These are phyloP conservation scores for Vaccinium corymbosum DNA, from an alignment of 148 eudicot genomes.

Conservation along the genomic window DNA sequence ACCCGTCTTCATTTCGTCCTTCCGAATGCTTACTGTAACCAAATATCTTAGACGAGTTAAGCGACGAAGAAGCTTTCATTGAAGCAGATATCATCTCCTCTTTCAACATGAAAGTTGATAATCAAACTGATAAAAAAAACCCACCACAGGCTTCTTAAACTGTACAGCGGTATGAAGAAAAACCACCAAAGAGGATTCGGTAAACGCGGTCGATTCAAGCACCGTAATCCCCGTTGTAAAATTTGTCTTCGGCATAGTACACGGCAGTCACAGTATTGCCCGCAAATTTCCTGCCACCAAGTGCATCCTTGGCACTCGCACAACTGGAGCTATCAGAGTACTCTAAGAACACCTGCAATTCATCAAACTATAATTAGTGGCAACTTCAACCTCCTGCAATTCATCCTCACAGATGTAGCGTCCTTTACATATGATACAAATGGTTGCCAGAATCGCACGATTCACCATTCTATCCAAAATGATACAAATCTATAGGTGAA, in stretches of 20 bases:
- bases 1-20: not conserved
- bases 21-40: not conserved
- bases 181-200: not conserved
- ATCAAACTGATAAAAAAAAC: not conserved
- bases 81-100: not conserved
- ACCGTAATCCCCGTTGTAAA: constrained; percentile 44
- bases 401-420: not conserved
- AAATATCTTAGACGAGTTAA: not conserved
- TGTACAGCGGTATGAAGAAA: not conserved
- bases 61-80: not conserved
- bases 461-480: too few species aligned
- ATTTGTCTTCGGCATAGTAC: constrained; percentile 73
- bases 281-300: constrained; percentile 78
- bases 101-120: not conserved
- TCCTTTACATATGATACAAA: not conserved
- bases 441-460: too few species aligned
- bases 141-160: constrained; percentile 6
- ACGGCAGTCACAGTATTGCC: constrained; percentile 68
- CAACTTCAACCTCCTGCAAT: not conserved
- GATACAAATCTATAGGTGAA: too few species aligned
- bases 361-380: not conserved
- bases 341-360: constrained; percentile 75
- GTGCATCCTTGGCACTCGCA: constrained; percentile 58
- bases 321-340: constrained; percentile 47
- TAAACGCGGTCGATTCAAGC: constrained; percentile 14